These are phyloP conservation scores for Aspergillus sp. DNA, from an alignment of 2,329 filamentous ascomycete genomes.

Conservation along the genomic window DNA sequence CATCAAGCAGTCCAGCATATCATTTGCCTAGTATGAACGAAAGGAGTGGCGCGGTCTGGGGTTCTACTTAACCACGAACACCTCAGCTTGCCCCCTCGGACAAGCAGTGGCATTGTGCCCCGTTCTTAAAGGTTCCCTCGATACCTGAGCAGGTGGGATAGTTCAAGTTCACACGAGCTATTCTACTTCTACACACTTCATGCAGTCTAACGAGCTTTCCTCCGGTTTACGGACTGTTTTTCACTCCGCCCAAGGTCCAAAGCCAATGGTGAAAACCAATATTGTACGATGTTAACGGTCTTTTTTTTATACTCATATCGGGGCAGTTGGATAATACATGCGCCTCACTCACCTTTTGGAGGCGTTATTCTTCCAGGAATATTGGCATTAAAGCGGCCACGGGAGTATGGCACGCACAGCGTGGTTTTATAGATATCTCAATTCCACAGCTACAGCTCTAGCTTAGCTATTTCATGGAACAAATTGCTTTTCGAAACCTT, in stretches of 20 bases:
- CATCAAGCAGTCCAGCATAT: background rate
- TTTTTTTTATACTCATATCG: background rate
- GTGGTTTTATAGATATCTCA: background rate
- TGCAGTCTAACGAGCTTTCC: background rate
- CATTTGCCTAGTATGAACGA: background rate
- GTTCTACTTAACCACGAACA: background rate
- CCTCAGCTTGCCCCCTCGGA: background rate
- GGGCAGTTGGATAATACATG: background rate
- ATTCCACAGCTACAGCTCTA: background rate
- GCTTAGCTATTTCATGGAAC: background rate
- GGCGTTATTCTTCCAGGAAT: background rate
- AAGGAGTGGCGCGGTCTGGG: background rate
- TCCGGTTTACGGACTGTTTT: background rate
- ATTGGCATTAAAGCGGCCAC: background rate
- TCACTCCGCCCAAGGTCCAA: background rate
- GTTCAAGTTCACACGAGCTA: background rate
- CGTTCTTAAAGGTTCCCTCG: background rate
- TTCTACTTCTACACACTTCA: too few species aligned
- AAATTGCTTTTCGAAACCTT: conserved; percentile 1
- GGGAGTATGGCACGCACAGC: background rate
- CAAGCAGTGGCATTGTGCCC: background rate
- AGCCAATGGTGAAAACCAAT: background rate
- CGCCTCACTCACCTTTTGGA: background rate
- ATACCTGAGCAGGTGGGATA: too few species aligned
- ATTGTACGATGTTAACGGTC: background rate